A percentile compares a stretch with the other conserved stretches of the same genome.
Evolutionary conservation across 305 asterid genomes (phyloP).

Genomic region (Euphrasia arctica): DNA sequence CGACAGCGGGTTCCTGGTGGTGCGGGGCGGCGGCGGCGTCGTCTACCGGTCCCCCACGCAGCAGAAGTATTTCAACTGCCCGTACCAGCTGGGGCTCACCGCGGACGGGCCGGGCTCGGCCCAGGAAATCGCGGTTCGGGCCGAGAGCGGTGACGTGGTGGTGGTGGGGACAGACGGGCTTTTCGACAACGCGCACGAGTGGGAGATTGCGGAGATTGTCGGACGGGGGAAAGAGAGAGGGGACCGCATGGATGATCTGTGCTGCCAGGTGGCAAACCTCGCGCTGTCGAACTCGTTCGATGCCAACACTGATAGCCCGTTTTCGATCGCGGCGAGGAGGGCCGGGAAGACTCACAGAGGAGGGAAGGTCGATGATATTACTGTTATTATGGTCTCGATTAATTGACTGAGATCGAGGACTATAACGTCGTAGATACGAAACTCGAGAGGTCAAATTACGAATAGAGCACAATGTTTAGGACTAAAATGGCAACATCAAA

Average conservation of each 20-base stretch:
- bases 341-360: constrained; percentile 25
- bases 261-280: constrained; percentile 19
- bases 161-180: constrained; percentile 41
- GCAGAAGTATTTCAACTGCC: constrained; percentile 22
- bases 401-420: neutral
- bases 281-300: constrained; percentile 24
- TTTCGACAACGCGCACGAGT: constrained; percentile 37
- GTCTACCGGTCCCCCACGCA: constrained; percentile 28
- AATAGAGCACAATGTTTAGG: too few relatives aligned
- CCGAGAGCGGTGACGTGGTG: constrained; percentile 27
- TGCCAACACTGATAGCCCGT: too few relatives aligned
- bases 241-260: constrained; percentile 18
- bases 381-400: too few relatives aligned
- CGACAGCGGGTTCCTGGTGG: constrained; percentile 36
- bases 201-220: constrained; percentile 32
- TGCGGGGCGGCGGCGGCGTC: constrained; percentile 20
- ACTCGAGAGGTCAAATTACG: too few relatives aligned
- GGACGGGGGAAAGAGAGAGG: neutral
- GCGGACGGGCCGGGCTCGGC: constrained; percentile 23
- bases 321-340: neutral
- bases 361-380: constrained; percentile 28
- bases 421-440: neutral
- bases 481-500: too few relatives aligned
- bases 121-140: constrained; percentile 19
- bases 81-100: constrained; percentile 35